phyloP scores from a whole-genome alignment of 768 basidiomycete genomes.

The Calocybe gangraenosa region DNA sequence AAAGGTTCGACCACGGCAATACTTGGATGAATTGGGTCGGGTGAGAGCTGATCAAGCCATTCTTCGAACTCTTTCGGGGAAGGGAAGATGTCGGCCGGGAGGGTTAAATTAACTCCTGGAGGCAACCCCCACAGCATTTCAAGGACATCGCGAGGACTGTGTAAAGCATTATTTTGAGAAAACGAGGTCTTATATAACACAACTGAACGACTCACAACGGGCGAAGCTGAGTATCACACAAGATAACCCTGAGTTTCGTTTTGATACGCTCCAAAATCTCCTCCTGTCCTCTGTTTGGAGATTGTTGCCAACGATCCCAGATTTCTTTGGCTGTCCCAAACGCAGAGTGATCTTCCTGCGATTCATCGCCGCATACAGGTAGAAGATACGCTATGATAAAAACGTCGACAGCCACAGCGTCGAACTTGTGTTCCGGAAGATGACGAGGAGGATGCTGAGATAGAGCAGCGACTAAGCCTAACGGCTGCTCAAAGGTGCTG shows the following conservation, averaged over 20 bases:
- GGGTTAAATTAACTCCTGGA: constrained; percentile 32
- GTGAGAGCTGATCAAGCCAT: constrained; percentile 41
- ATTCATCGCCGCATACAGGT: constrained; percentile 26
- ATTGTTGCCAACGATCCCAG: constrained; percentile 30
- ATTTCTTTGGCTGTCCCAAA: constrained; percentile 27
- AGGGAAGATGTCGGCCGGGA: constrained; percentile 52
- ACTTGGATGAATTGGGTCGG: constrained; percentile 46
- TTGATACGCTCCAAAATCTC: constrained; percentile 33
- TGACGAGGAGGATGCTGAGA: constrained; percentile 17
- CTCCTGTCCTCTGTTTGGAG: constrained; percentile 17
- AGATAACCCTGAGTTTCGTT: constrained; percentile 33
- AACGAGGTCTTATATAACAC: neutral
- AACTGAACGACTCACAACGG: constrained; percentile 26
- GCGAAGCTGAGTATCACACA: constrained; percentile 35
- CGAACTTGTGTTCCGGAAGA: constrained; percentile 12
- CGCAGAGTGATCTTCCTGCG: constrained; percentile 14
- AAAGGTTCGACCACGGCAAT: constrained; percentile 58
- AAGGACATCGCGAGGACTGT: constrained; percentile 46
- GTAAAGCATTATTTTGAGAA: constrained; percentile 1
- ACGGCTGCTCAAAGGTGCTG: constrained; percentile 20
- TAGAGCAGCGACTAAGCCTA: constrained; percentile 30
- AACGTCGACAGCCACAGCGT: constrained; percentile 34
- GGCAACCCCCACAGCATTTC: constrained; percentile 28
- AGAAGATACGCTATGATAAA: constrained; percentile 48
- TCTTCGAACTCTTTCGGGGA: constrained; percentile 38